These are phyloP conservation scores for Backusella parvicylindrica DNA, from an alignment of 192 early-diverging fungal species.

Conservation along the genomic window DNA sequence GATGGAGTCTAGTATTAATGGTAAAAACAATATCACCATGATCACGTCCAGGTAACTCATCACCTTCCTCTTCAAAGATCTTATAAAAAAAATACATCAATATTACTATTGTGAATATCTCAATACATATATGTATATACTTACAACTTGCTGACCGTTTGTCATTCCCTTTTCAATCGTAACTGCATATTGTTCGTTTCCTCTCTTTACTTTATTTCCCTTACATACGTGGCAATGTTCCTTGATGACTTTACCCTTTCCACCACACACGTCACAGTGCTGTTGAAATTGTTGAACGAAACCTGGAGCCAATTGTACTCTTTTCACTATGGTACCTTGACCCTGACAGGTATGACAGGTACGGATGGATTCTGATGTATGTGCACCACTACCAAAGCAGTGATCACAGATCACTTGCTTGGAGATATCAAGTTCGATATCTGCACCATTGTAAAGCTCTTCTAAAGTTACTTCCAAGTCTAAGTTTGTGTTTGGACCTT, in stretches of 20 bases:
- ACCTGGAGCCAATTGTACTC: conserved; percentile 86
- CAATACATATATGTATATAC: neutral
- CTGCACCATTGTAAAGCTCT: conserved; percentile 83
- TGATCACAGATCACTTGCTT: conserved; percentile 91
- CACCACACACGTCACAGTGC: conserved; percentile 86
- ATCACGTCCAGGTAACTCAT: conserved; percentile 84
- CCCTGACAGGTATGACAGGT: conserved; percentile 80
- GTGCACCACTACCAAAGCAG: conserved; percentile 92
- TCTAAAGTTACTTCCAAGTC: conserved; percentile 81
- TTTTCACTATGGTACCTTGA: conserved; percentile 73
- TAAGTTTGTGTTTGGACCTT: conserved; percentile 73
- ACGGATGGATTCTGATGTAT: conserved; percentile 74
- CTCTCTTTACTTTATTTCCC: conserved; percentile 71
- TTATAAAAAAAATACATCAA: neutral
- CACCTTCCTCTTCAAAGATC: conserved; percentile 84
- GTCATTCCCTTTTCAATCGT: conserved; percentile 81
- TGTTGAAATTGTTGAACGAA: conserved; percentile 94
- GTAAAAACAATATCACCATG: conserved; percentile 87
- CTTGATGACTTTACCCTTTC: conserved; percentile 51
- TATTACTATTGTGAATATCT: neutral
- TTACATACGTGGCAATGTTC: neutral
- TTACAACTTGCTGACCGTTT: conserved; percentile 63
- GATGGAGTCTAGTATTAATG: conserved; percentile 64
- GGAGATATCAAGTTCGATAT: conserved; percentile 88
- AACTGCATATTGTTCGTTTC: conserved; percentile 74